Evolutionary conservation across 768 basidiomycete species (phyloP).

Genomic region (Phanerochaete carnosa): DNA sequence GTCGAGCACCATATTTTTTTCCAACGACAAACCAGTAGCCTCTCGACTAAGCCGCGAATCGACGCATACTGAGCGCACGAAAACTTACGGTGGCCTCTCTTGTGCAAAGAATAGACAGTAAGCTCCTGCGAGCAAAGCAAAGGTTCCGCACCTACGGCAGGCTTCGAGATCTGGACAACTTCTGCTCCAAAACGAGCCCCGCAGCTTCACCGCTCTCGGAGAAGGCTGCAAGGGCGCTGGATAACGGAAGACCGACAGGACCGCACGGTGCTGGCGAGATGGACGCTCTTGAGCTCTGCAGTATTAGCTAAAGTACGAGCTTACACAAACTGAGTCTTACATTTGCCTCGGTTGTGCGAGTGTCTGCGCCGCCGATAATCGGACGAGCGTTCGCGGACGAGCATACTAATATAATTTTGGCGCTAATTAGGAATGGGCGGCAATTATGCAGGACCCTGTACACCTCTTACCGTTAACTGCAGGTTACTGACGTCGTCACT

Average conservation of each 20-base stretch:
- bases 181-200: conserved; percentile 42
- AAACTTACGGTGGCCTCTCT: conserved; percentile 37
- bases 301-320: conserved; percentile 17
- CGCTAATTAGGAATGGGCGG: too few species aligned
- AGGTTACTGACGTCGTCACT: too few species aligned
- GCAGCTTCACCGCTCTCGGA: conserved; percentile 29
- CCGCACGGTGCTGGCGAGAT: conserved; percentile 34
- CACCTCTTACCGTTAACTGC: too few species aligned
- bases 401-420: too few species aligned
- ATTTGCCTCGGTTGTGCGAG: conserved; percentile 26
- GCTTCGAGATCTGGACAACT: conserved; percentile 36
- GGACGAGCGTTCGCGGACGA: conserved; percentile 39
- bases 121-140: conserved; percentile 24
- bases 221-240: conserved; percentile 14
- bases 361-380: conserved; percentile 39
- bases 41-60: conserved; percentile 22
- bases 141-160: conserved; percentile 32
- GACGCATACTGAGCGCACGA: neutral
- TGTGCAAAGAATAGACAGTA: conserved; percentile 41
- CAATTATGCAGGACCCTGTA: too few species aligned
- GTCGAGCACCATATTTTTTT: conserved; percentile 47
- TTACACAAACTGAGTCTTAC: conserved; percentile 17
- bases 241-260: conserved; percentile 30
- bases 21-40: conserved; percentile 61
- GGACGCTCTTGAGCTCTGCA: too few species aligned